These are phyloP conservation scores for Sphaerobolus stellatus DNA, from an alignment of 1,284 basidiomycete species.

Conservation along the genomic window DNA sequence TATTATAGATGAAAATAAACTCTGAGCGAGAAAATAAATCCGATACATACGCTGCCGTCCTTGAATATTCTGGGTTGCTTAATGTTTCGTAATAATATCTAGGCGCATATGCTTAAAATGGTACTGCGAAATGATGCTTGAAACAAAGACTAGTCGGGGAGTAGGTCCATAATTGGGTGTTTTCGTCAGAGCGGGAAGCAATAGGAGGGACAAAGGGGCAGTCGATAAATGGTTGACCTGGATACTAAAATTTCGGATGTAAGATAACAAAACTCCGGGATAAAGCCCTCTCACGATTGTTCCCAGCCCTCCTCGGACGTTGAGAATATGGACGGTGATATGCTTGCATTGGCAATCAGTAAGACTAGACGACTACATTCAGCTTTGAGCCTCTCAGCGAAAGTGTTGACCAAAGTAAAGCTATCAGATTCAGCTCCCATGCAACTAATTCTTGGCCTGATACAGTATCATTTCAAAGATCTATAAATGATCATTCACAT, in stretches of 20 bases:
- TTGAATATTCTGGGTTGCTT: conserved; percentile 29
- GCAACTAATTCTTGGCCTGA: not conserved
- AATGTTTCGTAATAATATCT: conserved; percentile 32
- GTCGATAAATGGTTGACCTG: conserved; percentile 45
- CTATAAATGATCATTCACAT: no score
- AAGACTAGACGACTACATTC: conserved; percentile 41
- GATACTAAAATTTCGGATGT: conserved; percentile 28
- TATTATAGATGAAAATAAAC: no score
- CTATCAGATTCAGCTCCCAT: conserved; percentile 38
- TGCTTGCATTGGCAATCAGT: conserved; percentile 40
- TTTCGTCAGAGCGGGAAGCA: conserved; percentile 41
- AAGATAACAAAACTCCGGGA: not conserved
- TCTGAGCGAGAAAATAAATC: no score
- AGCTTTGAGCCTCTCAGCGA: conserved; percentile 35
- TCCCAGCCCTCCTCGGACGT: no score
- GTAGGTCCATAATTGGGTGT: conserved; percentile 33
- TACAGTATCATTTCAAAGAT: no score
- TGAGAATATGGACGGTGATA: no score
- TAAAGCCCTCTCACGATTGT: conserved; percentile 25
- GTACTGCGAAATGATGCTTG: conserved; percentile 32
- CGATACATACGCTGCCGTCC: no score
- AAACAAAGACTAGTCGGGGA: conserved; percentile 36
- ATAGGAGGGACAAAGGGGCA: conserved; percentile 37
- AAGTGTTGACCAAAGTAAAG: conserved; percentile 38
- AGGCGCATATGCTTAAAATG: conserved; percentile 24